Conservation (phyloP, 2,329 filamentous ascomycete genomes). For the Beauveria sp. region DNA sequence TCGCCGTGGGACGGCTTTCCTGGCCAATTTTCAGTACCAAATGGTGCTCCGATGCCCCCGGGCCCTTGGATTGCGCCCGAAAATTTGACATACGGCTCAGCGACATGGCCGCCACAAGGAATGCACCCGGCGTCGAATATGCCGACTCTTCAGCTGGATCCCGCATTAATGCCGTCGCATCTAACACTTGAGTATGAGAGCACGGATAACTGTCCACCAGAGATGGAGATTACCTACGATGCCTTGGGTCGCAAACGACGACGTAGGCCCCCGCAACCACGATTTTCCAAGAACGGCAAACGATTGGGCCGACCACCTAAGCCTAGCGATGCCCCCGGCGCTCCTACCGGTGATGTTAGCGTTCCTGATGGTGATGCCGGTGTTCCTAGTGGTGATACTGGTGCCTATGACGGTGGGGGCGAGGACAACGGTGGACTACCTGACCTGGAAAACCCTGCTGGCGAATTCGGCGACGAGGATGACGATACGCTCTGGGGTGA, state of each 20-base stretch:
- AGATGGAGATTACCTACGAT: background rate
- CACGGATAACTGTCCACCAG: background rate
- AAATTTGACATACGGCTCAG: background rate
- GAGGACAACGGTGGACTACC: background rate
- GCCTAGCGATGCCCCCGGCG: background rate
- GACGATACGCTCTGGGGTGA: constrained; percentile 5
- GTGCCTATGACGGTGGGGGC: constrained; percentile 7
- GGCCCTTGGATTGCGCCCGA: background rate
- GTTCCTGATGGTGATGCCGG: no score
- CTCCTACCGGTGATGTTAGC: background rate
- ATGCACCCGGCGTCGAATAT: background rate
- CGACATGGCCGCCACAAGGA: background rate
- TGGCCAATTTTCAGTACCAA: background rate
- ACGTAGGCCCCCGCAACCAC: constrained; percentile 1
- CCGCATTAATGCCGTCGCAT: background rate
- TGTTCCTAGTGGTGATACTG: background rate
- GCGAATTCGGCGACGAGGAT: constrained; percentile 3
- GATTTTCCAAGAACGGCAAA: constrained; percentile 10
- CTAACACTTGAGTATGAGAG: background rate
- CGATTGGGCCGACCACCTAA: constrained; percentile 9
- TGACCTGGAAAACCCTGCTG: background rate
- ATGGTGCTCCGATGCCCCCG: background rate
- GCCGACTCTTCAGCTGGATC: background rate
- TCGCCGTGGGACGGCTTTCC: background rate
- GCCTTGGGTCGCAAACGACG: background rate